Conservation (phyloP, 768 basidiomycete genomes). For the Lactarius hatsudake region DNA sequence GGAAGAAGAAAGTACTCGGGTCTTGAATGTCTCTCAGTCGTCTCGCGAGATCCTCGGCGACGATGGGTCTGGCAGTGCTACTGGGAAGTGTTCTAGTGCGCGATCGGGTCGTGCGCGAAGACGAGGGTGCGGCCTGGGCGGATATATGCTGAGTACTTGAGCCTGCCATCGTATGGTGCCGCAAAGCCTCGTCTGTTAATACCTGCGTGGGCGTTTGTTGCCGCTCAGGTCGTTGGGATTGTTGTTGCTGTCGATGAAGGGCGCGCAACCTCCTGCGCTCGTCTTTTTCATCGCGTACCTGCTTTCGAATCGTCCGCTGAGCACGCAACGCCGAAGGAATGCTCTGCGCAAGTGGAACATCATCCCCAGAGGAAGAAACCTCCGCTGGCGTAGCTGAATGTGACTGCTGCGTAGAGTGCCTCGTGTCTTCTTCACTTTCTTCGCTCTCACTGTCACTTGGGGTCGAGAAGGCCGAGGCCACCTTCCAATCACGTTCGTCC, state of each 20-base stretch:
- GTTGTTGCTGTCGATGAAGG: conserved; percentile 26
- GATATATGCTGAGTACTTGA: neutral
- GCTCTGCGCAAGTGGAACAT: conserved; percentile 77
- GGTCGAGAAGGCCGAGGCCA: conserved; percentile 32
- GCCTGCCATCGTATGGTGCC: neutral
- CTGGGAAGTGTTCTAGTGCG: conserved; percentile 27
- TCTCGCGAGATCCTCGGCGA: conserved; percentile 25
- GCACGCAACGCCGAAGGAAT: conserved; percentile 82
- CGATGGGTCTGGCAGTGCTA: conserved; percentile 18
- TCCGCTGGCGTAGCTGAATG: conserved; percentile 18
- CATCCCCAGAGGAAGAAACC: conserved; percentile 37
- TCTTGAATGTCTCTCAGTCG: conserved; percentile 24
- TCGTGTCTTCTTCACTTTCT: conserved; percentile 41
- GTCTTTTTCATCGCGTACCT: conserved; percentile 67
- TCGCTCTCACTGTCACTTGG: conserved; percentile 37
- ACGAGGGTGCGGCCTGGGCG: neutral
- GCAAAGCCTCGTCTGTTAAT: neutral
- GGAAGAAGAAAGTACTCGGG: neutral
- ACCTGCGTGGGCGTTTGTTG: conserved; percentile 4
- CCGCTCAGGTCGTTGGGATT: neutral
- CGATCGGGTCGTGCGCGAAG: conserved; percentile 7
- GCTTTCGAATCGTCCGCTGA: conserved; percentile 73
- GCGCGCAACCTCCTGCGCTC: conserved; percentile 43
- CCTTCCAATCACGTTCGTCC: conserved; percentile 34
- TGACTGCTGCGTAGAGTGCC: conserved; percentile 5